phyloP scores from a whole-genome alignment of 2,329 filamentous ascomycete species.

The Thielaviopsis ethacetica region DNA sequence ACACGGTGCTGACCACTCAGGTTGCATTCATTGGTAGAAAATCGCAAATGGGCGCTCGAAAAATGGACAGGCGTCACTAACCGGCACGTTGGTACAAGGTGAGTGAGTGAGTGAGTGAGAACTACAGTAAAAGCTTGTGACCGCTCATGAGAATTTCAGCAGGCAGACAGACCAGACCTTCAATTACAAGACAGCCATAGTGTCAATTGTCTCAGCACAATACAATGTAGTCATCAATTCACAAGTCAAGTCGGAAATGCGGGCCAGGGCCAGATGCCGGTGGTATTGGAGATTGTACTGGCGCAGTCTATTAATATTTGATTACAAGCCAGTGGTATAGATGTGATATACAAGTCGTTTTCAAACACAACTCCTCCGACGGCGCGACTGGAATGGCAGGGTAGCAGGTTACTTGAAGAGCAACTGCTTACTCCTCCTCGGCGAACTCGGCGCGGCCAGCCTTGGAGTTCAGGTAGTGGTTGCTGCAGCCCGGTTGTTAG shows the following conservation, averaged over 20 bases:
- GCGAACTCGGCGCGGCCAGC: conserved; percentile 42
- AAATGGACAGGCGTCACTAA: not conserved
- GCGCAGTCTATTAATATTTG: conserved; percentile 8
- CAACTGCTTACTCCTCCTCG: conserved; percentile 18
- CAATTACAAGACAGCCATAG: not conserved
- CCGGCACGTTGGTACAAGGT: too few species aligned
- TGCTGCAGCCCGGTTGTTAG: conserved; percentile 29
- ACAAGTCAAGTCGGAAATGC: not conserved
- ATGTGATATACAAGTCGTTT: conserved; percentile 12
- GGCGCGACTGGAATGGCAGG: not conserved
- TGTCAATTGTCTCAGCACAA: not conserved
- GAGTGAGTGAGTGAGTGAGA: too few species aligned
- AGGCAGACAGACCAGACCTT: too few species aligned
- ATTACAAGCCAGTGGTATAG: conserved; percentile 7
- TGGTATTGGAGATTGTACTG: conserved; percentile 3
- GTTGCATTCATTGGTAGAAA: not conserved
- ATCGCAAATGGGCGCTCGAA: not conserved
- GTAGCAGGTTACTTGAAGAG: not conserved
- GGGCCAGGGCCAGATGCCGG: not conserved
- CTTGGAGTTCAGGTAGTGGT: conserved; percentile 72
- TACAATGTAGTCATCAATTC: not conserved
- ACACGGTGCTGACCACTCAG: not conserved
- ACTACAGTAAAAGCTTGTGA: too few species aligned
- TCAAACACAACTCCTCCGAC: conserved; percentile 2
- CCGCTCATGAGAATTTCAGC: too few species aligned